Conservation (phyloP, 108 stramenopile genomes). For the Pseudonitzschia multistriata region DNA sequence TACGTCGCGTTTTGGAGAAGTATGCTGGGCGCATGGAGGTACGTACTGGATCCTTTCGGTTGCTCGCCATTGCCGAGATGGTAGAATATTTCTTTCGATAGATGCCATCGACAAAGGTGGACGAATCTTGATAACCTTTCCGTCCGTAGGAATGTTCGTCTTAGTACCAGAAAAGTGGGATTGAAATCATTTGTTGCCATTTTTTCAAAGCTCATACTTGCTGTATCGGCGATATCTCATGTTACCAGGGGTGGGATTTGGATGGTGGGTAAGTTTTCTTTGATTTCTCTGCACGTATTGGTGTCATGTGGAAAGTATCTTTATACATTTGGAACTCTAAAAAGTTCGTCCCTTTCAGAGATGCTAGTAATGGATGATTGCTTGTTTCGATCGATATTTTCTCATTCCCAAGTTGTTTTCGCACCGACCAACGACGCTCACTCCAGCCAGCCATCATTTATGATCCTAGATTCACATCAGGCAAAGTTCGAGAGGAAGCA, state of each 20-base stretch:
- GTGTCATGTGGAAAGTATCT: too few relatives aligned
- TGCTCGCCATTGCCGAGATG: too few relatives aligned
- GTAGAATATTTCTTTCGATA: too few relatives aligned
- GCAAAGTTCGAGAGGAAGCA: constrained; percentile 70
- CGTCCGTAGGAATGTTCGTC: too few relatives aligned
- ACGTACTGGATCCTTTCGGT: background rate
- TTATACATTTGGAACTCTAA: too few relatives aligned
- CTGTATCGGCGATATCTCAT: background rate
- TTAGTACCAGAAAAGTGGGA: too few relatives aligned
- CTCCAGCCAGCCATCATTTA: constrained; percentile 37
- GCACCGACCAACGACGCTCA: background rate
- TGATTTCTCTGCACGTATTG: background rate
- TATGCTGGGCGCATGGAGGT: constrained; percentile 84
- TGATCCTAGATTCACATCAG: constrained; percentile 75
- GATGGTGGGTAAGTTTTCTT: constrained; percentile 11
- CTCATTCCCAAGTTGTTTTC: background rate
- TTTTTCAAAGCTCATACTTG: background rate
- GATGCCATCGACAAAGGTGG: background rate
- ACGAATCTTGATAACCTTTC: too few relatives aligned
- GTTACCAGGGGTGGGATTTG: constrained; percentile 7
- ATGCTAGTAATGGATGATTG: too few relatives aligned
- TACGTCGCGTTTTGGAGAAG: constrained; percentile 78
- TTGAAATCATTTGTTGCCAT: background rate
- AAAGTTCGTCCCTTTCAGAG: too few relatives aligned
- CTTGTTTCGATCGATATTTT: background rate